A percentile compares a stretch with the other conserved stretches of the same genome.
phyloP scores from a whole-genome alignment of 148 eudicot genomes.

The Amaranthus palmeri region DNA sequence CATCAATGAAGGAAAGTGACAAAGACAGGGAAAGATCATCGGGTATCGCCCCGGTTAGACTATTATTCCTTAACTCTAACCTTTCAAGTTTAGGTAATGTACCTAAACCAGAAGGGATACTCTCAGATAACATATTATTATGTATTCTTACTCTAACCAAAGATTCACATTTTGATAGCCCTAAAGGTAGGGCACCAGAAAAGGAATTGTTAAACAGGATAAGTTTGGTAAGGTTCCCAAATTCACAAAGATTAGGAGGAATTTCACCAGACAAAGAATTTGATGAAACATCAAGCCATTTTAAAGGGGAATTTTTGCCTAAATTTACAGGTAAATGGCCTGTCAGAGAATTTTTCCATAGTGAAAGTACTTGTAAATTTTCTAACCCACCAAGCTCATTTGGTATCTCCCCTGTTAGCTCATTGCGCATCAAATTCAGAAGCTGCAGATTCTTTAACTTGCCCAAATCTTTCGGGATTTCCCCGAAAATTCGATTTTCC shows the following conservation, averaged over 20 bases:
- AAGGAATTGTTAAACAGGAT: slow-evolving; percentile 75
- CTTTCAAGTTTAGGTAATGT: slow-evolving; percentile 64
- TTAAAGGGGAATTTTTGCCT: slow-evolving; percentile 57
- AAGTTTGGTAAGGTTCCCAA: slow-evolving; percentile 73
- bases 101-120: slow-evolving; percentile 72
- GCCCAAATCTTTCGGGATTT: slow-evolving; percentile 52
- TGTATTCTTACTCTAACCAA: slow-evolving; percentile 75
- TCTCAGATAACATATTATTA: slow-evolving; percentile 59
- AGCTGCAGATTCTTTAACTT: slow-evolving; percentile 54
- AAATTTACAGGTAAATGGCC: slow-evolving; percentile 67
- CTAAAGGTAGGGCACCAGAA: slow-evolving; percentile 60
- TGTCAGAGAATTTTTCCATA: slow-evolving; percentile 70
- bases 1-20: slow-evolving; percentile 72
- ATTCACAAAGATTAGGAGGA: slow-evolving; percentile 50
- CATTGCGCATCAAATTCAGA: slow-evolving; percentile 71
- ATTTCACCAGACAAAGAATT: slow-evolving; percentile 67
- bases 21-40: slow-evolving; percentile 53
- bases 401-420: slow-evolving; percentile 55
- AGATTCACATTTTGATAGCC: slow-evolving; percentile 57
- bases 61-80: slow-evolving; percentile 68
- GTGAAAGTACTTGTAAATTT: slow-evolving; percentile 48
- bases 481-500: slow-evolving; percentile 63
- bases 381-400: slow-evolving; percentile 39
- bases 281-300: slow-evolving; percentile 79
- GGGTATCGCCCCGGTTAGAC: slow-evolving; percentile 68